Conservation (phyloP, 192 early-diverging fungal genomes). For the Mortierella antarctica region DNA sequence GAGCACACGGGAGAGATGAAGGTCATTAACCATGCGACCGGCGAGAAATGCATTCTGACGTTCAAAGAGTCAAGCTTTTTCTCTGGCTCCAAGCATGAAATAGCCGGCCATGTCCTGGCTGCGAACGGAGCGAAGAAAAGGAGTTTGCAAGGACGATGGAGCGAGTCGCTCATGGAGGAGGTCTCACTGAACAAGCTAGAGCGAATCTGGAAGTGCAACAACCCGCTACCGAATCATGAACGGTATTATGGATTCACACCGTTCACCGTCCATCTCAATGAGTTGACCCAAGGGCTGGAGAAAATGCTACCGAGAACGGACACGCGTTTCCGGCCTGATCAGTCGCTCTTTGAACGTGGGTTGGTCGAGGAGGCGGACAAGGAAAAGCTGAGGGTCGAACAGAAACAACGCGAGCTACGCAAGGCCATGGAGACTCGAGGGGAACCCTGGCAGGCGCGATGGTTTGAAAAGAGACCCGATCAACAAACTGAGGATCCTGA, state of each 20-base stretch:
- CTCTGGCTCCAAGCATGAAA: constrained; percentile 81
- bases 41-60: constrained; percentile 73
- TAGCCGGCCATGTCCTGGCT: constrained; percentile 67
- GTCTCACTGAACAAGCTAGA: constrained; percentile 71
- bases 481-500: constrained; percentile 60
- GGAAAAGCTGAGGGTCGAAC: constrained; percentile 89
- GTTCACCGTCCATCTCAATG: constrained; percentile 91
- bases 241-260: constrained; percentile 92
- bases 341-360: constrained; percentile 91
- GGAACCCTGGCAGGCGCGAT: constrained; percentile 75
- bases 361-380: constrained; percentile 81
- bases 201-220: constrained; percentile 85
- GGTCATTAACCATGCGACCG: constrained; percentile 79
- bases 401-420: constrained; percentile 86
- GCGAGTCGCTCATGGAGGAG: constrained; percentile 70
- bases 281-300: constrained; percentile 76
- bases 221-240: constrained; percentile 75
- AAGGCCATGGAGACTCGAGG: constrained; percentile 76
- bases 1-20: constrained; percentile 93
- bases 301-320: constrained; percentile 85
- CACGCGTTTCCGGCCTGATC: constrained; percentile 93
- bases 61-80: constrained; percentile 96
- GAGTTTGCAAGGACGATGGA: constrained; percentile 71
- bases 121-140: constrained; percentile 63
- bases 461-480: constrained; percentile 76